Evolutionary conservation across 2,329 filamentous ascomycete species (phyloP), one percentile per base, ranked within the genome.

Genomic region (Mollisiaceae sp.): DNA sequence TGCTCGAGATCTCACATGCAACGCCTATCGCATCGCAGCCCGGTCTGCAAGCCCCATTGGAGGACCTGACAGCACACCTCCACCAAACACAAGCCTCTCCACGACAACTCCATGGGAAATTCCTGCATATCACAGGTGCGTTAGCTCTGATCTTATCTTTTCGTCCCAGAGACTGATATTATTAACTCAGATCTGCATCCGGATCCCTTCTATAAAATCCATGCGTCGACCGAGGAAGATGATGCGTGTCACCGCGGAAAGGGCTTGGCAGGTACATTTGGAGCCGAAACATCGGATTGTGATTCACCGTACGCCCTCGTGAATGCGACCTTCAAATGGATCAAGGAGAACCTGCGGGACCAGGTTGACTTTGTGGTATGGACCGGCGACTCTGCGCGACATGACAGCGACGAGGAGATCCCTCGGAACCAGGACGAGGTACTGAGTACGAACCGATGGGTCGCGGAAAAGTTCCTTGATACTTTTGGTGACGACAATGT

Each of bases 281-380:
- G 95, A 74, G 89, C 93, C 63, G 92, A 95, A 78, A 93, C 89
- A 0, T 91, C 91, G 9, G 91, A 93, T 66, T 99, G 95, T 83
- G 95, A 99, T 79, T 87, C 92, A 2, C 94, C 95, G 0, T 79
- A 89, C 65, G 81, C 89, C 0, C 87, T 99, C 20, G 82, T 97
- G 67, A 91, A 98, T 77, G 91, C 92, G 72, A 98, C 94, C 0
- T 92, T 98, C 75, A 85, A 89, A 74, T 99, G 94, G 94, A 90
- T 99, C 60, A 83, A 87, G 54, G 85, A 88, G 52, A 89, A 97
- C 73, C 75, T 97, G 65, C 90, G 86, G 75, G 90, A 94, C 75
- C 79, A 89, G 3, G 85, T 97, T 69, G 93, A 97, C 77, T 97
- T 97, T 76, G 89, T 97, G 59, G 82, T 97, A 58, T 97, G 93